These are phyloP conservation scores for Myriosclerotinia curreyana DNA, from an alignment of 2,329 filamentous ascomycete species.

Conservation along the genomic window DNA sequence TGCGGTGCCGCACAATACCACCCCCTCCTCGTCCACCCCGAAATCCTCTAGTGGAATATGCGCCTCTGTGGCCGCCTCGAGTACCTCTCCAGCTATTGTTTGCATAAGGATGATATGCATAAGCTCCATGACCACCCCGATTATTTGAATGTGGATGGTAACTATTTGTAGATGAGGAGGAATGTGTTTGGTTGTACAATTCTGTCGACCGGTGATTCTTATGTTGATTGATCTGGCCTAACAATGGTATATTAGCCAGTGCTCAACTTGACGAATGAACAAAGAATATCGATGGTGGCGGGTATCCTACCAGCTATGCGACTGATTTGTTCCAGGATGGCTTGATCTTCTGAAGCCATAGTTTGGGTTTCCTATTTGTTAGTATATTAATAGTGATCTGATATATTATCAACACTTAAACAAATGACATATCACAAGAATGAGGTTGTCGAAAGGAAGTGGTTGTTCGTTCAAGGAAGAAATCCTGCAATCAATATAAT, in stretches of 20 bases:
- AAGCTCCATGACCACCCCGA: slow-evolving; percentile 23
- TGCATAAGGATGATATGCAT: slow-evolving; percentile 32
- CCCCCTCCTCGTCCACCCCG: slow-evolving; percentile 41
- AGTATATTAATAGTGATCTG: slow-evolving; percentile 22
- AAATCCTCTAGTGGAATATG: slow-evolving; percentile 34
- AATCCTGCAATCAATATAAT: slow-evolving; percentile 1
- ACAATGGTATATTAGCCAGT: slow-evolving; percentile 15
- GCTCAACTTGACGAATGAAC: slow-evolving; percentile 27
- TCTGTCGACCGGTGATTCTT: slow-evolving; percentile 58
- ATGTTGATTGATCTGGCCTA: slow-evolving; percentile 77
- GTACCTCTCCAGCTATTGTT: slow-evolving; percentile 33
- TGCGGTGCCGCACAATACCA: slow-evolving; percentile 52
- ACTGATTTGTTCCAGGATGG: slow-evolving; percentile 54
- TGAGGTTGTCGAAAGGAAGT: neutral
- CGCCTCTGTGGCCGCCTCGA: slow-evolving; percentile 33
- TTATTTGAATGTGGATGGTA: slow-evolving; percentile 24
- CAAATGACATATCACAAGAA: neutral
- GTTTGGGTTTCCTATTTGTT: slow-evolving; percentile 29
- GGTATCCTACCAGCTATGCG: slow-evolving; percentile 52
- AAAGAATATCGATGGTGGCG: slow-evolving; percentile 48
- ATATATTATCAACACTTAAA: neutral
- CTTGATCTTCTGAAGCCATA: slow-evolving; percentile 53
- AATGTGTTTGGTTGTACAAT: slow-evolving; percentile 26
- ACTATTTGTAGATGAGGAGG: slow-evolving; percentile 21
- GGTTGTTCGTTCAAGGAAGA: neutral